Percentiles rank a stretch among this genome's conserved stretches.
These are phyloP conservation scores for Termitomyces sp. DNA, from an alignment of 768 basidiomycete species.

Conservation along the genomic window DNA sequence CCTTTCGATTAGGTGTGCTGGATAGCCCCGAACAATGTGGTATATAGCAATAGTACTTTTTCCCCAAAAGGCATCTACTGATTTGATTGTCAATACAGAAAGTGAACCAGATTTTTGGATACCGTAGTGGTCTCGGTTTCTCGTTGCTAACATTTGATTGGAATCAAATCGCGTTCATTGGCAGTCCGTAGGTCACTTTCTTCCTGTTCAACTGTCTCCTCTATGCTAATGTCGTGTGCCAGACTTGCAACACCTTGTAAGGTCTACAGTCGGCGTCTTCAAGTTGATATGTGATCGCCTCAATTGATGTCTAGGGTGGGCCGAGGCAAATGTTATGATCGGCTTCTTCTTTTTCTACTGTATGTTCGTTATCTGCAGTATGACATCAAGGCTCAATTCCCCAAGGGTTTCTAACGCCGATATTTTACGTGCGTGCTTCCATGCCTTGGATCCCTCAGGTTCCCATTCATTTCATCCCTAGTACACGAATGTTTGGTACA, in stretches of 20 bases:
- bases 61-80: not conserved
- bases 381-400: conserved; percentile 1
- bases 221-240: not conserved
- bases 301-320: conserved; percentile 54
- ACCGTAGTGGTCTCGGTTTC: conserved; percentile 51
- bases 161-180: conserved; percentile 64
- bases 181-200: conserved; percentile 49
- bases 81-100: conserved; percentile 29
- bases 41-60: conserved; percentile 27
- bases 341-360: conserved; percentile 70
- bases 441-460: not conserved
- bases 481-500: conserved; percentile 57
- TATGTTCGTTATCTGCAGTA: conserved; percentile 22
- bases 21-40: conserved; percentile 58
- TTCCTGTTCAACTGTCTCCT: conserved; percentile 10
- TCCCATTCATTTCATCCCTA: conserved; percentile 20
- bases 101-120: conserved; percentile 61
- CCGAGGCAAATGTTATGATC: conserved; percentile 64
- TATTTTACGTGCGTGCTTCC: conserved; percentile 38
- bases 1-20: conserved; percentile 52
- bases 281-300: conserved; percentile 10
- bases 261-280: conserved; percentile 11
- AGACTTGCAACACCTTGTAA: conserved; percentile 50
- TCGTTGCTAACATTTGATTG: conserved; percentile 57
- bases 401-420: conserved; percentile 49